phyloP scores from a whole-genome alignment of 805 yeast genomes.

The Zygoascus biomembranicola region DNA sequence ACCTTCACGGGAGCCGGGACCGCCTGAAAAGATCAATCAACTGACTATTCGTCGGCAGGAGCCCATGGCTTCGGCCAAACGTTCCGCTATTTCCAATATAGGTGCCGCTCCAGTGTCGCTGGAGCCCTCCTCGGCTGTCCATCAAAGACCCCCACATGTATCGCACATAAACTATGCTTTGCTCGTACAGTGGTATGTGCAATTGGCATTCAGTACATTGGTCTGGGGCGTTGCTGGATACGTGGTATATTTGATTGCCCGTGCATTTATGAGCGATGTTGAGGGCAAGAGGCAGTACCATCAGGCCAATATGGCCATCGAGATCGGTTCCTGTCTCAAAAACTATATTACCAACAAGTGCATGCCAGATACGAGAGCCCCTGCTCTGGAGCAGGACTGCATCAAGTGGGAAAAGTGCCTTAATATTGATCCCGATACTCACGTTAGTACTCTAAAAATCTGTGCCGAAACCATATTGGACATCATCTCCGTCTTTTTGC shows the following conservation, averaged over 20 bases:
- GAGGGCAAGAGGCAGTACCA: not conserved
- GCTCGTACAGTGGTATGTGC: not conserved
- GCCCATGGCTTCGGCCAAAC: not conserved
- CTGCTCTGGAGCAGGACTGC: slow-evolving; percentile 66
- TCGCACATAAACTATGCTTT: not conserved
- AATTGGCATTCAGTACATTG: not conserved
- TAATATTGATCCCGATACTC: slow-evolving; percentile 58
- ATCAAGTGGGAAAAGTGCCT: slow-evolving; percentile 69
- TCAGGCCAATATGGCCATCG: slow-evolving; percentile 27
- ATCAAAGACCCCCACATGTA: not conserved
- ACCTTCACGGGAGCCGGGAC: not conserved
- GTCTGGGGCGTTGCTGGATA: not conserved
- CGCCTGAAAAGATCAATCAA: not conserved
- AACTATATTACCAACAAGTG: slow-evolving; percentile 68
- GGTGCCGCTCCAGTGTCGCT: not conserved
- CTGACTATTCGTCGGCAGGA: not conserved
- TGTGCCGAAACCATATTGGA: slow-evolving; percentile 77
- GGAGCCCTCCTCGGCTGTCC: not conserved
- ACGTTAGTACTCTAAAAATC: slow-evolving; percentile 49
- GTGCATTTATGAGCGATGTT: not conserved
- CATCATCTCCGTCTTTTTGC: slow-evolving; percentile 62
- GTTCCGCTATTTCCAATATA: not conserved
- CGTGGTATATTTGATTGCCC: not conserved
- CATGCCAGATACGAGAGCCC: slow-evolving; percentile 47
- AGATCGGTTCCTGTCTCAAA: slow-evolving; percentile 56